A percentile compares a stretch with the other conserved stretches of the same genome.
These are phyloP conservation scores for Termitomyces sp. DNA, from an alignment of 768 basidiomycete genomes.

Conservation along the genomic window DNA sequence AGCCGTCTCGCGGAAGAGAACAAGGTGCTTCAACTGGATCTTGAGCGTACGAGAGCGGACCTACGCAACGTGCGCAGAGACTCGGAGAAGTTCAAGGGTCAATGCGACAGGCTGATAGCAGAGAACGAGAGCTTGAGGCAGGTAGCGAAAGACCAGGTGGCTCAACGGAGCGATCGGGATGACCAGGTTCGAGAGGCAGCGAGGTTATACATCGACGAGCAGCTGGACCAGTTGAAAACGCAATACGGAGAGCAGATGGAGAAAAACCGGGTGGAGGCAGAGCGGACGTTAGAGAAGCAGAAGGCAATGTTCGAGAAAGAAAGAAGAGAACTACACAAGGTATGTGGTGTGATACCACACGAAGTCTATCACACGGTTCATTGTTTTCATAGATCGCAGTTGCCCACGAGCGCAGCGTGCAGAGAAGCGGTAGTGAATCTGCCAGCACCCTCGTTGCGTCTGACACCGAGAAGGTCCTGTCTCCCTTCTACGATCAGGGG, in stretches of 20 bases:
- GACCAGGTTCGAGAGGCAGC: constrained; percentile 1
- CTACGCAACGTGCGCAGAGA: not conserved
- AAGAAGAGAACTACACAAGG: constrained; percentile 11
- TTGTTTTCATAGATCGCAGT: constrained; percentile 1
- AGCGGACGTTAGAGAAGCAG: constrained; percentile 15
- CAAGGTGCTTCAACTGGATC: constrained; percentile 2
- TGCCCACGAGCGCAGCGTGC: not conserved
- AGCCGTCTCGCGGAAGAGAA: constrained; percentile 1
- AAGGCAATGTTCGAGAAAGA: constrained; percentile 13
- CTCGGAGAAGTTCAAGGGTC: not conserved
- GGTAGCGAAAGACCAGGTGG: not conserved
- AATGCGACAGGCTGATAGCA: not conserved
- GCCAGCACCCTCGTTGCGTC: constrained; percentile 3
- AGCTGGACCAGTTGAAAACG: constrained; percentile 11
- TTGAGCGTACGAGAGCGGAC: not conserved
- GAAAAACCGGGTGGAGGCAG: constrained; percentile 5
- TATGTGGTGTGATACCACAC: constrained; percentile 1
- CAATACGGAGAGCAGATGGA: constrained; percentile 16
- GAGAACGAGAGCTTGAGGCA: constrained; percentile 5
- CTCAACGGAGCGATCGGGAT: not conserved
- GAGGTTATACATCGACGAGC: constrained; percentile 12
- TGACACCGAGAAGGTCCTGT: not conserved
- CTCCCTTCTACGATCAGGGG: not conserved
- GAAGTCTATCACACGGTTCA: not conserved
- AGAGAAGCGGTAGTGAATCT: constrained; percentile 2